Percentiles rank a stretch among this genome's conserved stretches.
Evolutionary conservation across 2,329 filamentous ascomycete genomes (phyloP).

Genomic region (Alternaria gaisen): DNA sequence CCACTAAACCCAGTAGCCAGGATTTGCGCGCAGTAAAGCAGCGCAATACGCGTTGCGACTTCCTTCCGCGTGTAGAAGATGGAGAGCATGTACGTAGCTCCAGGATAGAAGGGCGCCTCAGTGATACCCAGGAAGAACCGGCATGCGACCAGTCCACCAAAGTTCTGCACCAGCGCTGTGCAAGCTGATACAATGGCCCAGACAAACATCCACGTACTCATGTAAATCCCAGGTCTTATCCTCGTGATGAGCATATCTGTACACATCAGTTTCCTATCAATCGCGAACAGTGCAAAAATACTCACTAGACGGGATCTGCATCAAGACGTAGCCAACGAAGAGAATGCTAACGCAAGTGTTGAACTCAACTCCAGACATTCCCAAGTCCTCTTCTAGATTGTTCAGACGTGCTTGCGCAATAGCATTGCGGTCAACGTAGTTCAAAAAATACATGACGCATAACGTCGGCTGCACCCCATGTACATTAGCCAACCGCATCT

Average conservation of each 20-base stretch:
- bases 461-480: slow-evolving; percentile 45
- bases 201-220: slow-evolving; percentile 46
- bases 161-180: slow-evolving; percentile 46
- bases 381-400: slow-evolving; percentile 65
- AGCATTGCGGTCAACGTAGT: slow-evolving; percentile 66
- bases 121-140: slow-evolving; percentile 45
- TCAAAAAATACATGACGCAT: slow-evolving; percentile 55
- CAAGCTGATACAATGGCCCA: slow-evolving; percentile 50
- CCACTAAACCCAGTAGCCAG: slow-evolving; percentile 55
- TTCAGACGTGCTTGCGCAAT: slow-evolving; percentile 71
- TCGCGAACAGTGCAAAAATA: background rate
- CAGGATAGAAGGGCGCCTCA: slow-evolving; percentile 62
- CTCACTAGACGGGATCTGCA: slow-evolving; percentile 50
- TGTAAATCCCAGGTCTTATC: slow-evolving; percentile 44
- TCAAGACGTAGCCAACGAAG: slow-evolving; percentile 58
- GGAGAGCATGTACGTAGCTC: slow-evolving; percentile 68
- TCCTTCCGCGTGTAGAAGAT: slow-evolving; percentile 71
- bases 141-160: slow-evolving; percentile 43
- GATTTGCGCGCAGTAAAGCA: slow-evolving; percentile 53
- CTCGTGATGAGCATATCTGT: slow-evolving; percentile 52
- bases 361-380: slow-evolving; percentile 39
- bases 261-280: background rate
- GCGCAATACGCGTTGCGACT: slow-evolving; percentile 48
- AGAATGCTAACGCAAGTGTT: slow-evolving; percentile 62
- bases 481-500: background rate